Percentiles rank a stretch among this genome's conserved stretches.
Evolutionary conservation across 805 yeast genomes (phyloP).

Genomic region (Saccharomycopsis schoenii): DNA sequence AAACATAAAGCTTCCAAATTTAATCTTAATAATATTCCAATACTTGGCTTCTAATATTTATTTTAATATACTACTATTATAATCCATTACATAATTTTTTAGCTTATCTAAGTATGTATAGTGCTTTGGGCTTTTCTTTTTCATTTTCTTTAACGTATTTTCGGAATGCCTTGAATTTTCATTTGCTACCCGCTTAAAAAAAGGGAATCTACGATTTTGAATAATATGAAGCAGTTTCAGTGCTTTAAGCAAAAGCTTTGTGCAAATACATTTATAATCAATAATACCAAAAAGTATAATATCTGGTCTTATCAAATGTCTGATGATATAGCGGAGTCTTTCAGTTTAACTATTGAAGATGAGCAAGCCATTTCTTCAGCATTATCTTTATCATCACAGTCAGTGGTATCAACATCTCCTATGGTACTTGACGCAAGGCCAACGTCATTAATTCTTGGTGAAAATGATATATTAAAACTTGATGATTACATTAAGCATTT

Average conservation of each 20-base stretch:
- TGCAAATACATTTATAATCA: no score
- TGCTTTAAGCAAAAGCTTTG: neutral
- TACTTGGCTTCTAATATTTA: no score
- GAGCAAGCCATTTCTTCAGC: neutral
- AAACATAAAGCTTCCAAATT: no score
- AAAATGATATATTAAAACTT: slow-evolving; percentile 4
- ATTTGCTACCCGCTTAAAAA: neutral
- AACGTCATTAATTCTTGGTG: slow-evolving; percentile 6
- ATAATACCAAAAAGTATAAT: no score
- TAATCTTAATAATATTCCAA: no score
- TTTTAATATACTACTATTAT: no score
- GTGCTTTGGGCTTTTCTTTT: neutral
- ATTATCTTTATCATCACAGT: neutral
- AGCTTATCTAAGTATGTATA: no score
- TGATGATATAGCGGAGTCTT: neutral
- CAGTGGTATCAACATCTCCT: neutral
- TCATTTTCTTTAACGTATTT: neutral
- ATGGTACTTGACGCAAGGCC: neutral
- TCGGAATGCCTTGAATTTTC: neutral
- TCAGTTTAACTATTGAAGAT: neutral
- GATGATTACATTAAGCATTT: slow-evolving; percentile 9
- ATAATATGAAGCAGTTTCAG: neutral
- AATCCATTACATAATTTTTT: no score
- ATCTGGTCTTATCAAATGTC: neutral
- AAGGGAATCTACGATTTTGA: neutral